Evolutionary conservation across 2,329 filamentous ascomycete genomes (phyloP), one percentile per base, ranked within the genome.

Genomic region (Elsinoe ampelina): DNA sequence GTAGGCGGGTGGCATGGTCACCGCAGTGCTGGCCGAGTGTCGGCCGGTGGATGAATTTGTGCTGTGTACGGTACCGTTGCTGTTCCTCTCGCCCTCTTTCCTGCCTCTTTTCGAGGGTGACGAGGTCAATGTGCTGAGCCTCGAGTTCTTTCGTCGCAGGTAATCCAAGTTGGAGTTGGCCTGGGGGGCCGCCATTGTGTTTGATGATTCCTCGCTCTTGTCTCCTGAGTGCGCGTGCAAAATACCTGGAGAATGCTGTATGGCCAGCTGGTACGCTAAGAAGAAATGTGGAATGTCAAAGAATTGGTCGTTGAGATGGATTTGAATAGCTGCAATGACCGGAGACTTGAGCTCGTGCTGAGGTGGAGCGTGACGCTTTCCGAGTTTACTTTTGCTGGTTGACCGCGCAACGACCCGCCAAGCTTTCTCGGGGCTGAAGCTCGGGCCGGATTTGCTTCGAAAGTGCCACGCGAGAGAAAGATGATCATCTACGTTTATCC

Each of bases 61-160:
- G 63, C 89, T 95, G 79, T 87, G 92, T 71, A 90, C 86, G 61
- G 89, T 95, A 69, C 89, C 89, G 73, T 95, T 89, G 76, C 89
- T 95, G 63, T 87, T 55, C 69, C 89, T 79, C 61, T 80, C 75
- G 62, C 77, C 80, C 58, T 81, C 75, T 51, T 75, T 76, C 64
- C 79, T 75, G 57, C 72, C 71, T 59, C 77, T 77, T 60, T 66
- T 75, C 63, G 51, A 56, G 11, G 55, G 50, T 74, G 69, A 61
- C 67, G 70, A 30, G 73, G 72, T 34, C 71, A 72, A 43, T 55
- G 58, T 70, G 64, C 17, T 71, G 72, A 56, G 54, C 17, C 54
- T 45, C 26, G 78, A 75, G 63, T 79, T 79, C 68, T 80, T 81
- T 65, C 80, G 79, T 64, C 77, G 77, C 60, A 81, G 73, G 64